Base-by-base conservation (phyloP, 805 yeast species). In the Metschnikowia continentalis region DNA sequence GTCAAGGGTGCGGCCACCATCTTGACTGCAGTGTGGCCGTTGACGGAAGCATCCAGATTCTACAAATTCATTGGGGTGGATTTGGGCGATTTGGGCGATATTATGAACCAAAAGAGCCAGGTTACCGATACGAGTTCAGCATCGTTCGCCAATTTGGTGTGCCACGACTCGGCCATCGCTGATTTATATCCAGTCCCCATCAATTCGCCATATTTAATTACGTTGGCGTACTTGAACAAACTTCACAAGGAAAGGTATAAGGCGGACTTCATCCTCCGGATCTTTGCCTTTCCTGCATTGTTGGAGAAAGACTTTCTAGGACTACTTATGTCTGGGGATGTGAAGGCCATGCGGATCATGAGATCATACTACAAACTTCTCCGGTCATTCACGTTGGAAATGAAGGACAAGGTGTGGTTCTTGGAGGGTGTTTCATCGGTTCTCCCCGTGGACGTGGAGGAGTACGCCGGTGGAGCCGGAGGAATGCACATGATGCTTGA, bases 1-100 rank as follows among this genome's bases (percentile, higher is more conserved):
- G 97, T 92, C 11, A 88, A 94, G 60, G 98, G 97, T 32, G 96
- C 97, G 0, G 97, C 97, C 5, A 91, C 97, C 0, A 92, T 92
- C 48, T 74, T 92, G 46, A 88, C 96, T 1, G 96, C 97, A 0
- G 96, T 91, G n/a, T 90, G 97, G 90, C 97, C 96, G 3, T 72
- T 90, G 48, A 71, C 77, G 1, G 77, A 73, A 56, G 57, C 72
- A 4, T 68, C 72, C 26, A 54, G 78, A 20, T 74, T 74, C 59
- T 72, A 74, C 61, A 73, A 74, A 59, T 74, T 74, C 51, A 84
- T 88, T 39, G 85, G 92, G n/a, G 91, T 89, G 11, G 97, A 90
- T 62, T 72, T 92, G 50, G 87, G 95, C 47, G 97, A 91, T 66
- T 72, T 92, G 51, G 96, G 96, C 15, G 94, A 88, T 60, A 77